Base-by-base conservation (phyloP, 108 stramenopile genomes). In the Nitzschia inconspicua region DNA sequence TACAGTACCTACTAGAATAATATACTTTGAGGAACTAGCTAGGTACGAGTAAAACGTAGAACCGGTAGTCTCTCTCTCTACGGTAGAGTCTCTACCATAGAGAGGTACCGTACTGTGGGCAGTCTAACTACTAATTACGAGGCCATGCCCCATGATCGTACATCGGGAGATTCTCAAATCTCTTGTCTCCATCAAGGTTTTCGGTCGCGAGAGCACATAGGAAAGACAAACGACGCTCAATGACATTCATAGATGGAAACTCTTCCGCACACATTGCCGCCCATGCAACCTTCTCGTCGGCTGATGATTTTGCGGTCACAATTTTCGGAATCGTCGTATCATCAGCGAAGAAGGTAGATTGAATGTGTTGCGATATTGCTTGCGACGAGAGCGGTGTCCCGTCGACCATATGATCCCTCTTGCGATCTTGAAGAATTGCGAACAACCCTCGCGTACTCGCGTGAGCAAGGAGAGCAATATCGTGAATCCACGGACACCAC, bases 401-500 rank as follows among this genome's bases (percentile, higher is more conserved):
- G n/a, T 46, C 39, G n/a, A n/a, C n/a, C n/a, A n/a, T n/a, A n/a
- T n/a, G n/a, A 5, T 54, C 16, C 29, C 50, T 51, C 31, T 46
- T n/a, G 10, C 68, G 72, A 29, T 72, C 64, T 10, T 51, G 37
- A 14, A 75, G 29, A 4, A 84, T 52, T 8, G 80, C 70, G 65
- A 68, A 74, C 19, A 91, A 47, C 9, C 90, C 90, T 13, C 68
- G 41, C 16, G 87, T 59, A 10, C 80, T 76, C 10, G 84, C 83
- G 39, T 82, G 71, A 13, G 85, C 72, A 16, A 91, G 68, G 10
- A 91, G 57, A 7, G 70, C 84, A 23, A 76, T 57, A 65, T 91
- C 90, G 39, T 91, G 90, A 43, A 88, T 77, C 81, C 76, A 80
- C 20, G 90, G 90, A 51, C 85, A 83, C 90, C 90, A 91, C 90